These are phyloP conservation scores for Agaricales sp. DNA, from an alignment of 1,284 basidiomycete species.

Conservation along the genomic window DNA sequence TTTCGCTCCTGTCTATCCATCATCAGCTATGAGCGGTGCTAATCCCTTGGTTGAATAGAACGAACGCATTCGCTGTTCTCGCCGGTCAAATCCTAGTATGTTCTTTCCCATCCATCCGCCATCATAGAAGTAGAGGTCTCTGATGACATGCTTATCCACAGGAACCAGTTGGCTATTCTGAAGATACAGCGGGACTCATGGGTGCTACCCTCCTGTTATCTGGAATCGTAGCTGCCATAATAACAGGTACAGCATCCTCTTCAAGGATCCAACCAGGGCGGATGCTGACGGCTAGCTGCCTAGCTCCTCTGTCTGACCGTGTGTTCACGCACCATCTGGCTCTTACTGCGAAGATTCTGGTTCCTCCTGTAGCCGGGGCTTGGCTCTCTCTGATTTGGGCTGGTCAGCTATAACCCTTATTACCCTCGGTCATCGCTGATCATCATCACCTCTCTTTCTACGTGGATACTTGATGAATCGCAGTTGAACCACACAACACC, in stretches of 20 bases:
- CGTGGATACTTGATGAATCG: constrained; percentile 2
- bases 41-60: constrained; percentile 20
- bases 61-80: constrained; percentile 48
- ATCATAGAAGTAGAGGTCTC: constrained; percentile 3
- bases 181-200: constrained; percentile 52
- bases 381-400: constrained; percentile 76
- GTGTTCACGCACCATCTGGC: constrained; percentile 64
- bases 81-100: constrained; percentile 58
- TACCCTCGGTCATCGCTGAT: too few species aligned
- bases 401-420: constrained; percentile 38
- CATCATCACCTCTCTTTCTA: neutral
- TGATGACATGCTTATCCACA: constrained; percentile 18
- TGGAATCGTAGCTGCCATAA: constrained; percentile 54
- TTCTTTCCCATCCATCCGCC: constrained; percentile 5
- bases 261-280: too few species aligned
- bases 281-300: too few species aligned
- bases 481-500: constrained; percentile 49
- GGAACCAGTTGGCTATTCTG: constrained; percentile 66
- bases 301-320: constrained; percentile 68
- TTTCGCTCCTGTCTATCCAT: constrained; percentile 1
- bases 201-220: constrained; percentile 58
- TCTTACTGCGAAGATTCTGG: constrained; percentile 43
- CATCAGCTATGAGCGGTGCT: too few species aligned
- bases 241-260: constrained; percentile 25
- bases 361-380: constrained; percentile 45